phyloP scores from a whole-genome alignment of 2,329 filamentous ascomycete species.

The Penicillium palitans region DNA sequence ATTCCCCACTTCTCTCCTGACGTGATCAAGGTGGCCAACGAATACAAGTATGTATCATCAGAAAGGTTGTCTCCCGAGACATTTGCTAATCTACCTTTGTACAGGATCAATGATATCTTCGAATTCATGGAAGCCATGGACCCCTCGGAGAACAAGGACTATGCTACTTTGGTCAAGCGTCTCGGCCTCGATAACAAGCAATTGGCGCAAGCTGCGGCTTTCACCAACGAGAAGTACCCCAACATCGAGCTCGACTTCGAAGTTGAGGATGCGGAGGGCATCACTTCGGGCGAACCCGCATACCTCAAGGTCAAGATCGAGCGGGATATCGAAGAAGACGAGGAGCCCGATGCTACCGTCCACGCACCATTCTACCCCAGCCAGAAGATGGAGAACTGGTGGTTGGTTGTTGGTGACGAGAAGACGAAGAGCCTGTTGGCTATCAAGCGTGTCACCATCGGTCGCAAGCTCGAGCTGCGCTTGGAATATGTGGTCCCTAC shows the following conservation, averaged over 20 bases:
- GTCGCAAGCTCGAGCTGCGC: constrained; percentile 71
- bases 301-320: constrained; percentile 82
- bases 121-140: constrained; percentile 99
- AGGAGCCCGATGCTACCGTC: constrained; percentile 77
- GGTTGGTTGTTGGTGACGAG: constrained; percentile 94
- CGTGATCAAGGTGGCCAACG: constrained; percentile 77
- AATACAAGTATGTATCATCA: constrained; percentile 63
- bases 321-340: constrained; percentile 73
- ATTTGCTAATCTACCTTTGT: constrained; percentile 18
- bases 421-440: constrained; percentile 81
- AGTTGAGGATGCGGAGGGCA: constrained; percentile 74
- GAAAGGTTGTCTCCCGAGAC: constrained; percentile 22
- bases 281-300: constrained; percentile 76
- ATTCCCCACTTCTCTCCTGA: constrained; percentile 91
- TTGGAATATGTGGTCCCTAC: constrained; percentile 88
- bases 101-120: constrained; percentile 85
- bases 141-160: constrained; percentile 83
- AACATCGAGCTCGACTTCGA: constrained; percentile 91
- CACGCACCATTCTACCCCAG: constrained; percentile 92
- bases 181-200: constrained; percentile 79
- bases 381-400: constrained; percentile 97
- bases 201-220: constrained; percentile 83
- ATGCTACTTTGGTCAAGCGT: constrained; percentile 72
- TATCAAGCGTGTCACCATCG: constrained; percentile 92
- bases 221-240: constrained; percentile 95